These are phyloP conservation scores for Tribonema minus DNA, from an alignment of 108 stramenopile species.

Conservation along the genomic window DNA sequence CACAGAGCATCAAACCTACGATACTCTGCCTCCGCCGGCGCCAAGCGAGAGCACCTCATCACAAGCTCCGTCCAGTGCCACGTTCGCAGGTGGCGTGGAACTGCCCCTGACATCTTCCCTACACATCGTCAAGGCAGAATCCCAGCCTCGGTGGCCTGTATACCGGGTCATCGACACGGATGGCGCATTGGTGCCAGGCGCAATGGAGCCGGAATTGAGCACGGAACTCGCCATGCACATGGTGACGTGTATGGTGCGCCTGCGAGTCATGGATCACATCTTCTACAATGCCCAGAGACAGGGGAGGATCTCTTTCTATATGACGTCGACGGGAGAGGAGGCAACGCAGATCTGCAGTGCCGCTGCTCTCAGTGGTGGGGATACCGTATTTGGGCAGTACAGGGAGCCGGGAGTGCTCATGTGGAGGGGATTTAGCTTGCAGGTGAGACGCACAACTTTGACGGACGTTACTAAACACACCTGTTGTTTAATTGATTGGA, in stretches of 20 bases:
- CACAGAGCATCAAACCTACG: no score
- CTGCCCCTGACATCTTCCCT: slow-evolving; percentile 2
- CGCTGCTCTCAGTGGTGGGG: slow-evolving; percentile 69
- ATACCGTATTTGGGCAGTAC: slow-evolving; percentile 89
- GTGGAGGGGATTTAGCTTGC: slow-evolving; percentile 94
- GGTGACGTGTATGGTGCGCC: slow-evolving; percentile 77
- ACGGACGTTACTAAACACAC: neutral
- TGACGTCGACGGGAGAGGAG: slow-evolving; percentile 72
- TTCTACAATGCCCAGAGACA: slow-evolving; percentile 95
- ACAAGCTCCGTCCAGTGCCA: no score
- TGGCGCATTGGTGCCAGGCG: slow-evolving; percentile 20
- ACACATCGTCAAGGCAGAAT: neutral
- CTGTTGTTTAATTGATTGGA: neutral
- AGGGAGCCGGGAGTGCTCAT: slow-evolving; percentile 88
- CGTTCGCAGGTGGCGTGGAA: slow-evolving; percentile 4
- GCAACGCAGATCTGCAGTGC: slow-evolving; percentile 84
- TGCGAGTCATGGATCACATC: slow-evolving; percentile 87
- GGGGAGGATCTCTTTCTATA: slow-evolving; percentile 62
- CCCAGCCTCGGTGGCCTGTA: slow-evolving; percentile 30
- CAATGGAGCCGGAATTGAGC: slow-evolving; percentile 23
- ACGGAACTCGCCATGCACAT: slow-evolving; percentile 45
- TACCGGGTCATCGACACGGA: slow-evolving; percentile 37
- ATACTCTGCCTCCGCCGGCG: no score
- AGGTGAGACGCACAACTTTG: slow-evolving; percentile 1
- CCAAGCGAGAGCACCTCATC: no score